Evolutionary conservation across 2,329 filamentous ascomycete species (phyloP).

Genomic region (Sclerotinia borealis): DNA sequence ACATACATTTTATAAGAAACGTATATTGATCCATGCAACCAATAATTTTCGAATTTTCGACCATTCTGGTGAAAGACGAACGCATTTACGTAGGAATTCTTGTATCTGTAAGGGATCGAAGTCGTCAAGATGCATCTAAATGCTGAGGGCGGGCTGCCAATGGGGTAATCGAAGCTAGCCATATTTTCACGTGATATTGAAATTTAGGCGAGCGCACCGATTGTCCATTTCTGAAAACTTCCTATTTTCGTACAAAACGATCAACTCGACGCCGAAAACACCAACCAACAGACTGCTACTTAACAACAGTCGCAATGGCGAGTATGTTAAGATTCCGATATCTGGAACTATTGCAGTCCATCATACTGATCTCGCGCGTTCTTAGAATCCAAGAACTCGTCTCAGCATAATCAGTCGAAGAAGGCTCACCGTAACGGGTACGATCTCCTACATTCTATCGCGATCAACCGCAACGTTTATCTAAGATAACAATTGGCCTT

Average conservation of each 20-base stretch:
- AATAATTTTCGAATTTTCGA: no score
- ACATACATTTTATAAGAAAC: constrained; percentile 1
- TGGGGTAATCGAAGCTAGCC: neutral
- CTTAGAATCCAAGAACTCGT: constrained; percentile 91
- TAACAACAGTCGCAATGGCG: constrained; percentile 14
- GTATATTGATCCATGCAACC: neutral
- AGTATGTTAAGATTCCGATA: constrained; percentile 4
- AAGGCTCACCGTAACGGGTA: constrained; percentile 99
- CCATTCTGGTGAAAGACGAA: neutral
- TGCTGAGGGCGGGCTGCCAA: neutral
- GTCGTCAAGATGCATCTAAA: neutral
- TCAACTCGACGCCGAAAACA: constrained; percentile 3
- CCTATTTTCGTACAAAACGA: neutral
- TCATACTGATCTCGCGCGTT: neutral
- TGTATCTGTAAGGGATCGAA: neutral
- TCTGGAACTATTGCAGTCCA: neutral
- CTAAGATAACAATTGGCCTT: neutral
- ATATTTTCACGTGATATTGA: neutral
- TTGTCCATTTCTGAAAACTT: neutral
- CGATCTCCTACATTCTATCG: constrained; percentile 1
- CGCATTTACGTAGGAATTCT: neutral
- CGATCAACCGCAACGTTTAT: neutral
- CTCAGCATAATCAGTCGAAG: constrained; percentile 44
- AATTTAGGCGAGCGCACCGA: constrained; percentile 5
- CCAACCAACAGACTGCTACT: constrained; percentile 11